These are phyloP conservation scores for Graphilbum sp. DNA, from an alignment of 2,329 filamentous ascomycete genomes.

Conservation along the genomic window DNA sequence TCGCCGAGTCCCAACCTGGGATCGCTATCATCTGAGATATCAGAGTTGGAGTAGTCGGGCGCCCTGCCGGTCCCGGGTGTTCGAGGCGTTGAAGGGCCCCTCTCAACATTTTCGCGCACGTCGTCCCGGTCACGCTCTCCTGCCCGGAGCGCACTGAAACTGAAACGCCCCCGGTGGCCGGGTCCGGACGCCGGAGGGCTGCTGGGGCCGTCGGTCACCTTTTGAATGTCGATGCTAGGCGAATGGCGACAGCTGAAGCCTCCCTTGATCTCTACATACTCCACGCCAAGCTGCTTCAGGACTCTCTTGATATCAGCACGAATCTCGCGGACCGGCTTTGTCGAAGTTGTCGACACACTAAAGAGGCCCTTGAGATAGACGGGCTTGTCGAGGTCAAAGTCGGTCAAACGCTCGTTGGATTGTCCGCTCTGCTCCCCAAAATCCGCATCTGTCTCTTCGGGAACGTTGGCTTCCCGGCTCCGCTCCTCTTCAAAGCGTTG, in stretches of 20 bases:
- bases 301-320: slow-evolving; percentile 82
- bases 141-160: slow-evolving; percentile 52
- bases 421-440: slow-evolving; percentile 43
- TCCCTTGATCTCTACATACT: slow-evolving; percentile 81
- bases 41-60: slow-evolving; percentile 68
- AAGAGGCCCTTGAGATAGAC: slow-evolving; percentile 94
- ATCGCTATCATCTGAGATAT: slow-evolving; percentile 64
- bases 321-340: slow-evolving; percentile 73
- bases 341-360: slow-evolving; percentile 92
- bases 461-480: slow-evolving; percentile 58
- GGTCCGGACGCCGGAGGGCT: slow-evolving; percentile 36
- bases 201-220: slow-evolving; percentile 45
- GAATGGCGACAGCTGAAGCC: slow-evolving; percentile 81
- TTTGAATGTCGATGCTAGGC: slow-evolving; percentile 78
- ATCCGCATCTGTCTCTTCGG: slow-evolving; percentile 81
- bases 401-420: slow-evolving; percentile 44
- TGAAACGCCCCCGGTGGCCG: slow-evolving; percentile 62
- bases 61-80: slow-evolving; percentile 28
- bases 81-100: slow-evolving; percentile 30
- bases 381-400: slow-evolving; percentile 72
- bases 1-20: slow-evolving; percentile 32
- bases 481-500: slow-evolving; percentile 35
- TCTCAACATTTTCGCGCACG: slow-evolving; percentile 40
- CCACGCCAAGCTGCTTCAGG: slow-evolving; percentile 72
- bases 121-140: slow-evolving; percentile 49